These are phyloP conservation scores for Emergomyces pasteurianus DNA, from an alignment of 2,329 filamentous ascomycete genomes.

Conservation along the genomic window DNA sequence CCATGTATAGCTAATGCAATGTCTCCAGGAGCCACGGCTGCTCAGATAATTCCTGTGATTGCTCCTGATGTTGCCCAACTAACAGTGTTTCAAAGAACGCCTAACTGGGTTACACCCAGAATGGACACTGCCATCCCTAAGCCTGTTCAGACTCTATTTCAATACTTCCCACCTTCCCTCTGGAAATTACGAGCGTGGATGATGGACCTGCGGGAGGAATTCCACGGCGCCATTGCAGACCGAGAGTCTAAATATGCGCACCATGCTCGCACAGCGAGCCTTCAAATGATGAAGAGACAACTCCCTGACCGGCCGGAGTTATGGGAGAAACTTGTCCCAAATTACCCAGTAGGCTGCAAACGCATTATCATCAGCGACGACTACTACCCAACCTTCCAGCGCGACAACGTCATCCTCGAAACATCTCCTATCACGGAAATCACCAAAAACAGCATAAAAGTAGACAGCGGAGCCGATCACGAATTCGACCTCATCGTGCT, in stretches of 20 bases:
- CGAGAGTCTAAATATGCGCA: slow-evolving; percentile 29
- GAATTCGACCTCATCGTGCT: slow-evolving; percentile 46
- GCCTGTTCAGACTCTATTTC: slow-evolving; percentile 32
- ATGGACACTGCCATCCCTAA: slow-evolving; percentile 36
- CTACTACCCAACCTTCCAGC: slow-evolving; percentile 40
- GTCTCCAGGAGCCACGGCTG: slow-evolving; percentile 41
- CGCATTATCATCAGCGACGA: slow-evolving; percentile 44
- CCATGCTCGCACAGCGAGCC: slow-evolving; percentile 27
- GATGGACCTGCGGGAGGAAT: slow-evolving; percentile 46
- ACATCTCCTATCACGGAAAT: slow-evolving; percentile 38
- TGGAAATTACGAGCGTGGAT: slow-evolving; percentile 38
- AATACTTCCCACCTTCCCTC: slow-evolving; percentile 40
- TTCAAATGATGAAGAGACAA: slow-evolving; percentile 33
- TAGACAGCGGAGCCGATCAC: slow-evolving; percentile 25
- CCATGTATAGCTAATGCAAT: background rate
- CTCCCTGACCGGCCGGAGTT: slow-evolving; percentile 39
- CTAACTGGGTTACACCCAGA: slow-evolving; percentile 48
- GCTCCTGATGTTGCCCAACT: slow-evolving; percentile 39
- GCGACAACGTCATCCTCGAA: slow-evolving; percentile 40
- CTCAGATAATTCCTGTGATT: slow-evolving; percentile 48
- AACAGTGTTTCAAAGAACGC: slow-evolving; percentile 46
- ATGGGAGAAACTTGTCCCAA: slow-evolving; percentile 42
- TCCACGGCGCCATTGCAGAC: slow-evolving; percentile 34
- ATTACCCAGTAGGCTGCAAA: slow-evolving; percentile 45
- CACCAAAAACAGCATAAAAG: slow-evolving; percentile 36